Evolutionary conservation across 352 stramenopile species (phyloP), one percentile per base, ranked within the genome.

Genomic region (Pythium diclinum): DNA sequence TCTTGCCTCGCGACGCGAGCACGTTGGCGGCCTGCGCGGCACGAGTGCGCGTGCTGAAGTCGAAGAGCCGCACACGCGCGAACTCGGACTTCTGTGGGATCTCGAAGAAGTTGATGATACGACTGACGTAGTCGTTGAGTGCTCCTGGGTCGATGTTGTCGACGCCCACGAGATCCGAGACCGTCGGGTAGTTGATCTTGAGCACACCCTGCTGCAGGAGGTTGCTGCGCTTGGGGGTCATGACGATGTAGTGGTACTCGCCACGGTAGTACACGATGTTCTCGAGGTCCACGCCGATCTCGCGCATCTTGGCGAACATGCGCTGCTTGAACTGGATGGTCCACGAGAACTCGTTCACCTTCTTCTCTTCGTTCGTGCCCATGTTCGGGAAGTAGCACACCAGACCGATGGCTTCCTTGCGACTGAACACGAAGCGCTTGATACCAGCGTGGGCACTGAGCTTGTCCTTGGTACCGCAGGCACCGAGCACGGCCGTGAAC

Each of bases 221-320:
- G 69, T 90, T 93, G 59, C 82, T 77, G 6, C 78, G 79, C 74
- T 88, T 91, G 14, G 85, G 81, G 6, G 86, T 93, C 81, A 92
- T 92, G 9, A 95, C 86, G 33, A 95, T 67, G 70, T 95, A 95
- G 69, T 95, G 86, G 75, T 91, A 90, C 61, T 91, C 83, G 38
- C 85, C 86, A 23, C 83, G 81, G 69, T 93, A 92, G 74, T 95
- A 95, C 68, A 93, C 86, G 42, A 92, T 80, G 58, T 92, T 92
- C 72, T 95, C 86, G 13, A 92, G 64, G 62, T 92, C 82, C 23
- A 95, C 75, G 40, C 80, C 83, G 19, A 84, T 76, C 14, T 81
- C 81, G 42, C 78, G 77, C 75, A 93, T 85, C 72, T 89, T 83
- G 13, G 77, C 83, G 61, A 93, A 93, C 72, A 91, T 78, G 61